Evolutionary conservation across 2,329 filamentous ascomycete genomes (phyloP).

Genomic region (Botrytis paeoniae): DNA sequence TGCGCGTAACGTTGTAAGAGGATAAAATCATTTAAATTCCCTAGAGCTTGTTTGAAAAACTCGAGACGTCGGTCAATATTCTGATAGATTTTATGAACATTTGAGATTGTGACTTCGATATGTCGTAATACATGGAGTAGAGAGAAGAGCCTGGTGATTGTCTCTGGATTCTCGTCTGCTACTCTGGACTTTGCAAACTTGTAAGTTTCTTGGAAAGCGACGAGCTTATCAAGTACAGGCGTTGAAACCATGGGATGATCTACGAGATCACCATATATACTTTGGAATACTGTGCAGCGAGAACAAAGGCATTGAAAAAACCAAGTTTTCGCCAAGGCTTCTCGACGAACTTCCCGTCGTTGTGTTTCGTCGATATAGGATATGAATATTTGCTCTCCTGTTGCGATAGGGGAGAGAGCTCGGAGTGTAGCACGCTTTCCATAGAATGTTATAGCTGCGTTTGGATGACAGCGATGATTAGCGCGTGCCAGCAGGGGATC

Average conservation of each 20-base stretch:
- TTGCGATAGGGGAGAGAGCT: slow-evolving; percentile 48
- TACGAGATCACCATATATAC: not conserved
- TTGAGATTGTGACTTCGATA: not conserved
- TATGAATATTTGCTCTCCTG: slow-evolving; percentile 57
- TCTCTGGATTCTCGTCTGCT: slow-evolving; percentile 1
- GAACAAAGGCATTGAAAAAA: slow-evolving; percentile 16
- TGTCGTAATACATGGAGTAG: slow-evolving; percentile 14
- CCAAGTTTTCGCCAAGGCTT: slow-evolving; percentile 10
- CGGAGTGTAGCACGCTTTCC: slow-evolving; percentile 51
- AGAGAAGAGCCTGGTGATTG: slow-evolving; percentile 11
- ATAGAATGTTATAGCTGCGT: slow-evolving; percentile 55
- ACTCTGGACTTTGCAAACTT: slow-evolving; percentile 2
- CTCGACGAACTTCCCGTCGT: slow-evolving; percentile 18
- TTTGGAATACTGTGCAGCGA: not conserved
- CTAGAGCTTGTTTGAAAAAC: not conserved
- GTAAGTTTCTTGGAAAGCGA: not conserved
- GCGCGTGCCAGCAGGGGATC: slow-evolving; percentile 50
- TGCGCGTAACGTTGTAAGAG: slow-evolving; percentile 17
- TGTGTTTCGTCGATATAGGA: slow-evolving; percentile 55
- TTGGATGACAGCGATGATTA: slow-evolving; percentile 62
- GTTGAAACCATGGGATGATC: not conserved
- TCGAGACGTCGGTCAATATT: slow-evolving; percentile 10
- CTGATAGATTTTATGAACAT: not conserved
- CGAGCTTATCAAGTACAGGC: not conserved
- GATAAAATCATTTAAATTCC: slow-evolving; percentile 15